Evolutionary conservation across 2,329 filamentous ascomycete genomes (phyloP), one percentile per base, ranked within the genome.

Genomic region (Nemania sp.): DNA sequence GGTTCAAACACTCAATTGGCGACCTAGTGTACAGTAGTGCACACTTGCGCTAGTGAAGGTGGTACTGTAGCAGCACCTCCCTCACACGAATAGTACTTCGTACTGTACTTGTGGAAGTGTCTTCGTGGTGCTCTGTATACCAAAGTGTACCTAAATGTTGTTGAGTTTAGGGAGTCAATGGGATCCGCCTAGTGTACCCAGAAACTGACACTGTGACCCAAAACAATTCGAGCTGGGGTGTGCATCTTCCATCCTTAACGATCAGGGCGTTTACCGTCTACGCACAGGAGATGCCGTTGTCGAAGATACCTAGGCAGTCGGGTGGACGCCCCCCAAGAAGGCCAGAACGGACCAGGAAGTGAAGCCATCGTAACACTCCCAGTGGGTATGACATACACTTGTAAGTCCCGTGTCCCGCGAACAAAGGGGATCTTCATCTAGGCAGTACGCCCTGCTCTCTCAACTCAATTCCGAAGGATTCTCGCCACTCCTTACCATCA

Each of bases 351-450:
- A 28, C 15, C 6, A n/a, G 26, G 41, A 7, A 33, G 26, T 30
- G 31, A 45, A 34, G 26, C 19, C 31, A 53, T 30, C 39, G 54
- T 56, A 42, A 24, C 49, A 46, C 43, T 53, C 42, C 53, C 15
- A 55, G 52, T 43, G 53, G 48, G 40, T 37, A 45, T 33, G n/a
- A 15, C 15, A 41, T n/a, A 26, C 17, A 26, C 39, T 49, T 37
- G 44, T 37, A 40, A 30, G 19, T 26, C 24, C 33, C 42, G 24
- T 51, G 47, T 40, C 31, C 43, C 22, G 12, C 41, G 44, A 30
- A 12, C 41, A 26, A 37, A 39, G 9, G 15, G 24, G 26, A 54
- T 54, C 40, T 23, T 20, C 52, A 30, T 54, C 20, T 23, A 39
- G 30, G 47, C 31, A n/a, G 15, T 19, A 34, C 8, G 8, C 22